A percentile compares a stretch with the other conserved stretches of the same genome.
Evolutionary conservation across 768 basidiomycete genomes (phyloP).

Genomic region (Hysterangium stoloniferum): DNA sequence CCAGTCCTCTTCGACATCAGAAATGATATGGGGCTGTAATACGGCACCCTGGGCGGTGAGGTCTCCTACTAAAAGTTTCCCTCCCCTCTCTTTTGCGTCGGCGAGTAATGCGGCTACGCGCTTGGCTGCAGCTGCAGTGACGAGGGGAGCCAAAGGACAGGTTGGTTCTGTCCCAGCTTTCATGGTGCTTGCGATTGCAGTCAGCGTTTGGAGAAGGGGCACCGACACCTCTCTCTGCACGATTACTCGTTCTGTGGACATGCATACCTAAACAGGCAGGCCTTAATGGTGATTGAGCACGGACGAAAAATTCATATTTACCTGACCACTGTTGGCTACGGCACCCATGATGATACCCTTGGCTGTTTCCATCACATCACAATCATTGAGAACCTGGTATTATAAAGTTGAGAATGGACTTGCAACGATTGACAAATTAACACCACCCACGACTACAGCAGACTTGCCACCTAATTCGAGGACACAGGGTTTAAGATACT

Average conservation of each 20-base stretch:
- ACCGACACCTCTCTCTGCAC: constrained; percentile 36
- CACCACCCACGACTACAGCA: constrained; percentile 37
- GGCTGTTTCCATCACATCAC: constrained; percentile 46
- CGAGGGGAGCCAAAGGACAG: constrained; percentile 32
- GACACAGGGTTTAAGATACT: constrained; percentile 46
- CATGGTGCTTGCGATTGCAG: constrained; percentile 24
- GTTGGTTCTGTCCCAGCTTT: constrained; percentile 30
- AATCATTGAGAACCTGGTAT: constrained; percentile 41
- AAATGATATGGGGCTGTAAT: constrained; percentile 44
- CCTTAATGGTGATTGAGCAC: not conserved
- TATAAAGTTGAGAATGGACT: not conserved
- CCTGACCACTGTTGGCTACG: constrained; percentile 36
- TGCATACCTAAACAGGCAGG: constrained; percentile 49
- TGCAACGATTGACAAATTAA: not conserved
- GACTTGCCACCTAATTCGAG: constrained; percentile 53
- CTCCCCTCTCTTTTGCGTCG: constrained; percentile 38
- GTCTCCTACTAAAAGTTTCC: constrained; percentile 40
- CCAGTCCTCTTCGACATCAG: constrained; percentile 42
- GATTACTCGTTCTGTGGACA: constrained; percentile 52
- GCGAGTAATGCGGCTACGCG: constrained; percentile 36
- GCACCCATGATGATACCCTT: constrained; percentile 38
- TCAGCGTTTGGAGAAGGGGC: constrained; percentile 28
- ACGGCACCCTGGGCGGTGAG: constrained; percentile 30
- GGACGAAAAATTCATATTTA: not conserved
- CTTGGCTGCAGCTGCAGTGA: constrained; percentile 37